A percentile compares a stretch with the other conserved stretches of the same genome.
phyloP scores from a whole-genome alignment of 2,329 filamentous ascomycete species.

The Pestalotiopsis sp. region DNA sequence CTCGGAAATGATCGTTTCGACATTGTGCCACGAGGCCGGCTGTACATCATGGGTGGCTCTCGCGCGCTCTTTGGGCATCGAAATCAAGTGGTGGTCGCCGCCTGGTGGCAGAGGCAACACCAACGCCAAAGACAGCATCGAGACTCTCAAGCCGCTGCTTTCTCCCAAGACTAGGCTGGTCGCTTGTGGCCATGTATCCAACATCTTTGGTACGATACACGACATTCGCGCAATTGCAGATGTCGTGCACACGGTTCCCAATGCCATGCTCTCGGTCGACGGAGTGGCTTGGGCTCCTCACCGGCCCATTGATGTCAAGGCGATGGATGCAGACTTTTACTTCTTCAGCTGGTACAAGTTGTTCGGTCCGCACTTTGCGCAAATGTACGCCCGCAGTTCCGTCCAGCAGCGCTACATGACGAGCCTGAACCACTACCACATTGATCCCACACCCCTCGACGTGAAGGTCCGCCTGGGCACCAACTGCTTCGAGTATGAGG shows the following conservation, averaged over 20 bases:
- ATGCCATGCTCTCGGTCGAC: constrained; percentile 71
- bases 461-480: constrained; percentile 49
- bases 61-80: constrained; percentile 61
- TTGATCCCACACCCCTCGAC: constrained; percentile 9
- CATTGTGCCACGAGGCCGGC: constrained; percentile 78
- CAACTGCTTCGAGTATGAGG: constrained; percentile 32
- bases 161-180: constrained; percentile 69
- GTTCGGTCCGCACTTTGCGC: constrained; percentile 74
- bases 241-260: constrained; percentile 39
- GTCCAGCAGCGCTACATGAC: constrained; percentile 54
- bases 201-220: constrained; percentile 28
- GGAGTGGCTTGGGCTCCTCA: constrained; percentile 79
- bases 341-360: constrained; percentile 84
- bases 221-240: constrained; percentile 23
- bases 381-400: constrained; percentile 65
- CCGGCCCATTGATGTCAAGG: constrained; percentile 67
- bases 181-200: constrained; percentile 14
- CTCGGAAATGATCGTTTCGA: constrained; percentile 71
- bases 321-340: constrained; percentile 74
- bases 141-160: constrained; percentile 61
- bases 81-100: constrained; percentile 72
- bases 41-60: constrained; percentile 74
- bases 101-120: constrained; percentile 30
- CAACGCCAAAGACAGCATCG: constrained; percentile 61
- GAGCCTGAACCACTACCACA: constrained; percentile 8